These are phyloP conservation scores for Porcisia hertigi DNA, from an alignment of 208 protist genomes.

Conservation along the genomic window DNA sequence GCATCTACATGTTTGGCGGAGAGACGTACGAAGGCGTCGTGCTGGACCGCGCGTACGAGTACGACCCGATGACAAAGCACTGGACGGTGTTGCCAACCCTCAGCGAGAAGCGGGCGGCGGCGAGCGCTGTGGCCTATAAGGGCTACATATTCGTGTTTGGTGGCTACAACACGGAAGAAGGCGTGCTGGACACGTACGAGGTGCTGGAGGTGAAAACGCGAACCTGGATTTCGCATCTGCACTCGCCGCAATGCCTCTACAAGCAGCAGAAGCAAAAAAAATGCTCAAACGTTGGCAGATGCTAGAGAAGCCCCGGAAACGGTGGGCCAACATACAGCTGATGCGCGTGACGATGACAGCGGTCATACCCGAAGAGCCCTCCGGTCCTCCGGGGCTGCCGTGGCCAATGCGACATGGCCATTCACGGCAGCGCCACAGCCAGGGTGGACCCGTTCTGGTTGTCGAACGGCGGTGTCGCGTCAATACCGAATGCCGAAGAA, in stretches of 20 bases:
- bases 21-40: constrained; percentile 50
- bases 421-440: constrained; percentile 2
- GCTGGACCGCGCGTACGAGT: constrained; percentile 41
- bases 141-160: constrained; percentile 50
- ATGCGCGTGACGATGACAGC: neutral
- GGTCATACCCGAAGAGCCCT: neutral
- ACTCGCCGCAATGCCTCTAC: constrained; percentile 17
- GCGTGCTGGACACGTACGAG: constrained; percentile 51
- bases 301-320: neutral
- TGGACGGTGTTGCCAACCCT: constrained; percentile 39
- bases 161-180: constrained; percentile 37
- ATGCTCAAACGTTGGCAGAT: neutral
- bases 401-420: neutral
- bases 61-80: constrained; percentile 37
- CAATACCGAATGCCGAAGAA: constrained; percentile 39
- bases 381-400: neutral
- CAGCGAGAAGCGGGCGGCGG: constrained; percentile 36
- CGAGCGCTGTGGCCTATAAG: constrained; percentile 26
- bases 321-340: neutral
- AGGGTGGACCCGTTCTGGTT: neutral
- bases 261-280: constrained; percentile 1
- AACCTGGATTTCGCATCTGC: constrained; percentile 27
- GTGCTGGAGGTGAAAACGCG: constrained; percentile 36
- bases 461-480: constrained; percentile 6
- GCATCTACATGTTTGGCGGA: constrained; percentile 54